These are phyloP conservation scores for Diaporthe velutina DNA, from an alignment of 2,329 filamentous ascomycete genomes.

Conservation along the genomic window DNA sequence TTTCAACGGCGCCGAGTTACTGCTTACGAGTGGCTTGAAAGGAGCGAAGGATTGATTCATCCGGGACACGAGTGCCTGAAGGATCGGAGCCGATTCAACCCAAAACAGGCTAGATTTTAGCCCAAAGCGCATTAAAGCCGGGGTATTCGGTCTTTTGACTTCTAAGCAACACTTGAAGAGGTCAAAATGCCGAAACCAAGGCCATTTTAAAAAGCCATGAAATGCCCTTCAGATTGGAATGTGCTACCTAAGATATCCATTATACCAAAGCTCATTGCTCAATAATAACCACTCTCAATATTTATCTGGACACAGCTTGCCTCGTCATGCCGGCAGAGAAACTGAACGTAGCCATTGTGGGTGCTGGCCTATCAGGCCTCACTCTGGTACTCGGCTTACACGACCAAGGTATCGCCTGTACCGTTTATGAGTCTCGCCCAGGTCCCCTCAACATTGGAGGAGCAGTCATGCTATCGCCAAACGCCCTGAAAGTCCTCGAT, in stretches of 20 bases:
- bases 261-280: neutral
- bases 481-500: conserved; percentile 67
- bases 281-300: neutral
- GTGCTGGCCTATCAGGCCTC: conserved; percentile 54
- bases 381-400: conserved; percentile 67
- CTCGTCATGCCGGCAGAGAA: neutral
- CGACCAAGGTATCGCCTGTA: conserved; percentile 61
- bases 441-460: conserved; percentile 63
- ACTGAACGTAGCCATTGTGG: conserved; percentile 24
- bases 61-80: neutral
- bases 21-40: neutral
- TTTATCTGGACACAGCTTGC: neutral
- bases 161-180: neutral
- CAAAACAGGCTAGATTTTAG: neutral
- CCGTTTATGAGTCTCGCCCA: conserved; percentile 64
- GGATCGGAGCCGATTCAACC: neutral
- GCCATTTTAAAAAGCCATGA: neutral
- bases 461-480: conserved; percentile 71
- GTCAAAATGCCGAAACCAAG: neutral
- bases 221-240: neutral
- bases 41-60: conserved; percentile 2
- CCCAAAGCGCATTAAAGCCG: neutral
- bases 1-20: neutral
- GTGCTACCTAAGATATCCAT: neutral
- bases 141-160: conserved; percentile 12